Base-by-base conservation (phyloP, 768 basidiomycete species). In the Podaxis pistillaris region DNA sequence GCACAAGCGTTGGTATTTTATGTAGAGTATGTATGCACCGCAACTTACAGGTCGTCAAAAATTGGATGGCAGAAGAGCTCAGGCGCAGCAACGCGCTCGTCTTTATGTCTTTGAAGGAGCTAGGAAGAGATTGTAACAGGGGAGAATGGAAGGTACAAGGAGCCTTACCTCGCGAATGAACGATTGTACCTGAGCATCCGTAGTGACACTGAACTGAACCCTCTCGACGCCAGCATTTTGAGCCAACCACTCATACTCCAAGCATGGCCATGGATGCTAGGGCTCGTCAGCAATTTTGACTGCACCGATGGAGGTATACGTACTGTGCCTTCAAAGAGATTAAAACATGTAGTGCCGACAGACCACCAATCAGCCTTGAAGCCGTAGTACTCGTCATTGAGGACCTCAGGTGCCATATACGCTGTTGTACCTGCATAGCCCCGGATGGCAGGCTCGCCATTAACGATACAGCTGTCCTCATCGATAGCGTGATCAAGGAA, bases 281-380 rank as follows among this genome's bases (percentile, higher is more conserved):
- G 12, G 8, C 47, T 30, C 24, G 17, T 53, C 38, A 53, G 15
- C 11, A 19, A n/a, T 22, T 13, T 8, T 36, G 26, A 19, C 15
- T 24, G 8, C 2, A 26, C 17, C 2, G 38, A 15, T 19, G 57
- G 17, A 58, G 15, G 12, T n/a, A 37, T 24, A 46, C 67, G 53
- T 57, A 66, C 66, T 26, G 58, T 58, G 33, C 66, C 67, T 49
- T 68, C 63, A 13, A 66, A 50, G 4, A 68, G 52, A 33, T 63
- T 63, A 49, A 63, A 68, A 19, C 62, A 33, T 12, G 62, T 63
- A 28, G 62, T 44, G 12, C 67, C 67, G 53, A 63, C 51, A 11
- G 63, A 62, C 65, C 67, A 68, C 63, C 65, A 64, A 38, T 66
- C 67, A 28, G 65, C 58, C 63, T 68, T 65, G 28, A 63, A 66